Conservation (phyloP, 495 filamentous ascomycete genomes). For the Oidiodendron maius region DNA sequence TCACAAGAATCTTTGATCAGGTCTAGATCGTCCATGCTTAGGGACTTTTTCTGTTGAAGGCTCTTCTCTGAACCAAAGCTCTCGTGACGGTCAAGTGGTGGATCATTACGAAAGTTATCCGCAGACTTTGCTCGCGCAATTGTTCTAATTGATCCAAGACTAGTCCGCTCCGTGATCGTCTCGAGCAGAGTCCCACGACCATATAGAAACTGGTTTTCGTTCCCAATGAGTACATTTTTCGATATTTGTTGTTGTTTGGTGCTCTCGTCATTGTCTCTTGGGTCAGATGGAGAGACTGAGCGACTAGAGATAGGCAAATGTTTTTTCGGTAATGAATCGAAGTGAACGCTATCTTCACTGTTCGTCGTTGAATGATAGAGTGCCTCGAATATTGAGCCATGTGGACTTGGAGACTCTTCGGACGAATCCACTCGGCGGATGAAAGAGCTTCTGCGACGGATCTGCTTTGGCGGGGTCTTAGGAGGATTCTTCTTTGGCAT, state of each 20-base stretch:
- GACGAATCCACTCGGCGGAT: slow-evolving; percentile 25
- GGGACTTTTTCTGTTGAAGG: slow-evolving; percentile 21
- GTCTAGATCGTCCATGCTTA: slow-evolving; percentile 32
- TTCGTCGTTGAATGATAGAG: slow-evolving; percentile 25
- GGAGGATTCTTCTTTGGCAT: slow-evolving; percentile 20
- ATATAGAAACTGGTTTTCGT: slow-evolving; percentile 29
- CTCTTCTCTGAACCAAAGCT: slow-evolving; percentile 18
- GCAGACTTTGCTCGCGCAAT: slow-evolving; percentile 10
- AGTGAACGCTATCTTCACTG: slow-evolving; percentile 17
- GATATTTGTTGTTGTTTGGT: slow-evolving; percentile 2
- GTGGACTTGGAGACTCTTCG: slow-evolving; percentile 28
- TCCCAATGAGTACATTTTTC: slow-evolving; percentile 3
- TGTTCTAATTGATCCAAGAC: slow-evolving; percentile 20
- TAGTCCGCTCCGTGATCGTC: slow-evolving; percentile 35
- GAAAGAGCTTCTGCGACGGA: slow-evolving; percentile 23
- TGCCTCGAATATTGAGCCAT: slow-evolving; percentile 32
- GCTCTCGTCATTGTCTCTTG: slow-evolving; percentile 20
- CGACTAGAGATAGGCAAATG: background rate
- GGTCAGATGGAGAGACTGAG: slow-evolving; percentile 10
- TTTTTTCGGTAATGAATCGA: background rate
- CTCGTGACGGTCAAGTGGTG: slow-evolving; percentile 15
- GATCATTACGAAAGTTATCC: slow-evolving; percentile 9
- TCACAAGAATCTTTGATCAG: slow-evolving; percentile 29
- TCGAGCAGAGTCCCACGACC: slow-evolving; percentile 33
- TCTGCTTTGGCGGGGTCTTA: slow-evolving; percentile 17